These are phyloP conservation scores for Phenoliferia sp. DNA, from an alignment of 1,284 basidiomycete genomes.

Conservation along the genomic window DNA sequence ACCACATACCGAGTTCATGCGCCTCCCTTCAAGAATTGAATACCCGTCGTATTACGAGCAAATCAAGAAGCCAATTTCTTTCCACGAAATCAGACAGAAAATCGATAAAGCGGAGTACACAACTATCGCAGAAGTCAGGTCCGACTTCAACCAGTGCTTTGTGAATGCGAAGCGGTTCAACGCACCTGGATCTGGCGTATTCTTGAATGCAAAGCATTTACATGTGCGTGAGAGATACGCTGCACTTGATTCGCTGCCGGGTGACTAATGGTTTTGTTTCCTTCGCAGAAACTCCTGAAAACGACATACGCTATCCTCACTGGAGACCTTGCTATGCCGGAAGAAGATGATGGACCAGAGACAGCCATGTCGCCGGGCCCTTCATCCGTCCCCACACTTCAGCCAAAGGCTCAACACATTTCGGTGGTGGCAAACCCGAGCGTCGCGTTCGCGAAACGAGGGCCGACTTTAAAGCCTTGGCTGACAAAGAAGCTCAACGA, in stretches of 20 bases:
- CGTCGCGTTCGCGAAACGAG: slow-evolving; percentile 3
- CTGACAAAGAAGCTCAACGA: slow-evolving; percentile 31
- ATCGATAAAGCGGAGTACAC: slow-evolving; percentile 25
- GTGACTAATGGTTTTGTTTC: not conserved
- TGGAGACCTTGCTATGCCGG: slow-evolving; percentile 18
- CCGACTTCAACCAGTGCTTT: slow-evolving; percentile 35
- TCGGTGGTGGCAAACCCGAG: not conserved
- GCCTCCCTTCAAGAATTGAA: slow-evolving; percentile 27
- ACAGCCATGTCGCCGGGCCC: not conserved
- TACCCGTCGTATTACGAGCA: slow-evolving; percentile 36
- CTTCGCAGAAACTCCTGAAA: slow-evolving; percentile 18
- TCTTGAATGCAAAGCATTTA: slow-evolving; percentile 32
- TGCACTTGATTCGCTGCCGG: not conserved
- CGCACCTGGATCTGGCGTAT: slow-evolving; percentile 28
- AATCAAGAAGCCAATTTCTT: slow-evolving; percentile 33
- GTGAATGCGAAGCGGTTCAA: slow-evolving; percentile 37
- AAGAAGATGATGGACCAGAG: slow-evolving; percentile 11
- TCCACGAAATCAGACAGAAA: slow-evolving; percentile 23
- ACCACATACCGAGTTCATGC: slow-evolving; percentile 22
- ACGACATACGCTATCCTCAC: slow-evolving; percentile 19
- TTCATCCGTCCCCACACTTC: not conserved
- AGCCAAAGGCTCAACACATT: not conserved
- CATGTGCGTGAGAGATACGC: slow-evolving; percentile 12
- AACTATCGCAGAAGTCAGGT: slow-evolving; percentile 21
- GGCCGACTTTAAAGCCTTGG: slow-evolving; percentile 30